These are phyloP conservation scores for Alternaria atra DNA, from an alignment of 2,329 filamentous ascomycete genomes.

Conservation along the genomic window DNA sequence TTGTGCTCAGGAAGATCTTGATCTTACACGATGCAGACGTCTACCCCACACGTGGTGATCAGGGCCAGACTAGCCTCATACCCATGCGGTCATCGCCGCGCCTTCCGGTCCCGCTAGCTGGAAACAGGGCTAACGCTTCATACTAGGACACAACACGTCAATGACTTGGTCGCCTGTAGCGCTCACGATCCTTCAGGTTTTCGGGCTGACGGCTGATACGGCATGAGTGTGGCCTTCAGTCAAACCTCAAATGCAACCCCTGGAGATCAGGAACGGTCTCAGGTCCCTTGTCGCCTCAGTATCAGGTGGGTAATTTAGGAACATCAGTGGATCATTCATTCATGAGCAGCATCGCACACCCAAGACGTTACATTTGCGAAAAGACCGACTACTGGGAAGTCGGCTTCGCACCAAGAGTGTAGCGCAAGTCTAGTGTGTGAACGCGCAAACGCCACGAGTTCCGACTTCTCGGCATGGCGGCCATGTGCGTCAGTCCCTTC, in stretches of 20 bases:
- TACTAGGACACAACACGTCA: constrained; percentile 42
- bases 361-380: not conserved
- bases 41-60: constrained; percentile 18
- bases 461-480: constrained; percentile 17
- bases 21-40: constrained; percentile 9
- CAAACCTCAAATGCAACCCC: not conserved
- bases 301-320: not conserved
- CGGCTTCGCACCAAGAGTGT: constrained; percentile 13
- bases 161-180: constrained; percentile 44
- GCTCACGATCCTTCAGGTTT: constrained; percentile 39
- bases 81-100: constrained; percentile 22
- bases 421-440: constrained; percentile 22
- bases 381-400: constrained; percentile 1
- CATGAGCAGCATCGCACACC: not conserved
- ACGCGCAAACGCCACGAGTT: constrained; percentile 30
- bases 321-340: not conserved
- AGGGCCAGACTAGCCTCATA: constrained; percentile 5
- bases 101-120: constrained; percentile 13
- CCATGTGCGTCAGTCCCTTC: constrained; percentile 25
- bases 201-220: constrained; percentile 33
- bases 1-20: not conserved
- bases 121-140: constrained; percentile 22
- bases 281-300: constrained; percentile 6
- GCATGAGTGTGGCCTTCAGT: constrained; percentile 25
- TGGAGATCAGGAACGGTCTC: not conserved